phyloP scores from a whole-genome alignment of 2,329 filamentous ascomycete species.

The Trichoderma polysporum region DNA sequence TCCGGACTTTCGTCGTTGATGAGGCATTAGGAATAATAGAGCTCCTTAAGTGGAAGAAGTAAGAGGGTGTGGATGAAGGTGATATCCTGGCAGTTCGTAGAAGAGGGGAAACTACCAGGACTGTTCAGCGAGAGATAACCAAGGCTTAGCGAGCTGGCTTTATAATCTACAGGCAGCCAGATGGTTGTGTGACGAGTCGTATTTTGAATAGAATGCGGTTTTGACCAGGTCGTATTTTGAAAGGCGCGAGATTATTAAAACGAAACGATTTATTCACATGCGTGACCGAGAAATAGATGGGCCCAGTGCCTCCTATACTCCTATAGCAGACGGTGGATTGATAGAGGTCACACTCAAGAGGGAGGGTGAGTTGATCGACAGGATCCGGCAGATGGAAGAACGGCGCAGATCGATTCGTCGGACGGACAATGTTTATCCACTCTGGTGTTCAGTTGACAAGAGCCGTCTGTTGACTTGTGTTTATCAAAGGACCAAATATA shows the following conservation, averaged over 20 bases:
- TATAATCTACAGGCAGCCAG: constrained; percentile 3
- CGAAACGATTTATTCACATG: constrained; percentile 1
- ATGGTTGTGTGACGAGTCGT: not conserved
- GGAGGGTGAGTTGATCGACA: constrained; percentile 20
- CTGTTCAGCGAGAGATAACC: not conserved
- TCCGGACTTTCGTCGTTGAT: constrained; percentile 57
- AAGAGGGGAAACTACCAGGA: constrained; percentile 20
- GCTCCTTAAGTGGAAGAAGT: not conserved
- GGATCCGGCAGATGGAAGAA: constrained; percentile 19
- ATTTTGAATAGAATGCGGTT: not conserved
- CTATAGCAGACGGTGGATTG: not conserved
- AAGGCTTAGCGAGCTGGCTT: not conserved
- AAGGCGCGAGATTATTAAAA: not conserved
- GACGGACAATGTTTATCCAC: not conserved
- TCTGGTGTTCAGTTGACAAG: constrained; percentile 11
- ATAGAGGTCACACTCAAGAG: constrained; percentile 5
- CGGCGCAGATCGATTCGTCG: constrained; percentile 19
- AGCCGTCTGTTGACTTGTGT: not conserved
- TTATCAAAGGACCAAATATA: constrained; percentile 1
- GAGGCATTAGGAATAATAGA: constrained; percentile 46
- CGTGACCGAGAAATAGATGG: not conserved
- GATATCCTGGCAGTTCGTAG: constrained; percentile 20
- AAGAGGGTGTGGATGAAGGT: not conserved
- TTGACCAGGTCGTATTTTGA: not conserved
- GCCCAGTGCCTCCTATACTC: constrained; percentile 8